Evolutionary conservation across 2,329 filamentous ascomycete species (phyloP), one percentile per base, ranked within the genome.

Genomic region (Aphanoascus verrucosus): DNA sequence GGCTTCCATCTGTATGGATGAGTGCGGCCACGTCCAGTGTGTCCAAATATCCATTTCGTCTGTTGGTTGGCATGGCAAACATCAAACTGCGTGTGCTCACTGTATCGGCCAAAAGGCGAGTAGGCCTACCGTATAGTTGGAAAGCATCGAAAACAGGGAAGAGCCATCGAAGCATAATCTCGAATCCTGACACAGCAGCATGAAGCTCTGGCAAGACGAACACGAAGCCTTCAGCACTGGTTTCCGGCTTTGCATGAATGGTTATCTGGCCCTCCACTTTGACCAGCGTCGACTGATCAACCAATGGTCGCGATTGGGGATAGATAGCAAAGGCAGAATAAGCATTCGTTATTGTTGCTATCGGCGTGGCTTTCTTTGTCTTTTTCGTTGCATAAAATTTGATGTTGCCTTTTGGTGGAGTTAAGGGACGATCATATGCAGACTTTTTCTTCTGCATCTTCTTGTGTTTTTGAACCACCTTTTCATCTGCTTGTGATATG

Each of bases 131-230:
- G 62, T 98, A 98, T 1, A 98, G 75, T 38, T 79, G 82, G 67
- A 96, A 98, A 0, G 88, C 88, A 66, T 98, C 93, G 75, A 88
- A 98, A 0, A 89, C 87, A 0, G 93, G 93, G 66, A 98, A 94
- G 11, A 98, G 75, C 72, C 87, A 96, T 44, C 88, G 82, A 34
- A 98, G 76, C 77, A 98, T 85, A 77, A 94, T 96, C 68, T 97
- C 93, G 61, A 97, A 95, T 0, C 93, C 93, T 52, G 82, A 86
- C 11, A 98, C 86, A 15, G 88, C 90, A n/a, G 91, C 85, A 63
- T 88, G 88, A 1, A 85, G 81, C 68, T 98, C 93, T 3, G 93
- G 93, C 90, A 98, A 96, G 60, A 97, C 84, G 64, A 98, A 98
- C 3, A 98, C 88, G 62, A 96, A 96, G 0, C 93, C 93, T 66